Evolutionary conservation across 2,329 filamentous ascomycete species (phyloP), one percentile per base, ranked within the genome.

Genomic region (Pseudocercospora cruenta): DNA sequence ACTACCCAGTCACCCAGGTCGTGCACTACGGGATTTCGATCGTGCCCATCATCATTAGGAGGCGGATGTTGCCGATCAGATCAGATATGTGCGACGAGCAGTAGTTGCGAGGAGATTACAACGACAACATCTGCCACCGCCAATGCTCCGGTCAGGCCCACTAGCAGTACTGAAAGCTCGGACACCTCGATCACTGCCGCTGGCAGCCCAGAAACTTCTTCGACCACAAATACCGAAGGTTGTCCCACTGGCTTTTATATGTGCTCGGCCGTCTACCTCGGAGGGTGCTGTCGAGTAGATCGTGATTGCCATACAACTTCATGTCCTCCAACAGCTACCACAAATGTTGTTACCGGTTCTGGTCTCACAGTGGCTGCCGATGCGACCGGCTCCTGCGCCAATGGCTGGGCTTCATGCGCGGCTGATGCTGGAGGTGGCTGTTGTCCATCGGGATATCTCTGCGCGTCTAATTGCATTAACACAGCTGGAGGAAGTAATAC

Each of bases 221-320:
- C 80, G 28, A 77, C 82, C 12, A 33, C 74, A 67, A 54, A 36
- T 60, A 70, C 60, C 36, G 73, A 77, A 8, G 74, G 85, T 72
- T 98, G 94, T 73, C 94, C 94, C 0, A 94, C 90, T 0, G 94
- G 94, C 2, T 98, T 94, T 82, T 98, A 98, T 78, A 90, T 92
- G 59, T 98, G 94, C 79, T 87, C 90, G 2, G 94, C 94, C 1
- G 88, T 89, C 66, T 92, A 94, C 66, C 82, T 86, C 1, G 93
- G 91, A 14, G 93, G 93, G 21, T 98, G 94, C 81, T 98, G 94
- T 80, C 91, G 91, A 64, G 93, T 92, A 0, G 94, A 93, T 1
- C 88, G 94, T 21, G 87, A 96, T 80, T 98, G 94, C 80, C 87
- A 90, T 66, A 90, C 89, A 0, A 91, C 91, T 0, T 91, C 90